phyloP scores from a whole-genome alignment of 306 rosid species.

The Prunus kanzakura region DNA sequence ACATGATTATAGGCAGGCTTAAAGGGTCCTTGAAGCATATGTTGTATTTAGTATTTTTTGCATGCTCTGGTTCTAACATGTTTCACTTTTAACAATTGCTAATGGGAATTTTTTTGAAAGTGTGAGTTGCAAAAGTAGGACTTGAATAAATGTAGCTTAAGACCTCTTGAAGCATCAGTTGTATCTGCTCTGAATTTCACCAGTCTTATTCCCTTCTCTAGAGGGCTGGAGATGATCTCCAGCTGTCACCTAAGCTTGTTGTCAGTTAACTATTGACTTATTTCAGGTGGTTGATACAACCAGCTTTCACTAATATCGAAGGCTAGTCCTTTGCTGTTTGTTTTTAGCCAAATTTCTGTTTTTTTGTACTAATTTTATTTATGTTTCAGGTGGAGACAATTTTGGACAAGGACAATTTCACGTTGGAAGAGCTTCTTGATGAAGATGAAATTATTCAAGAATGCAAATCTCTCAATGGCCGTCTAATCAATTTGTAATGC shows the following conservation, averaged over 20 bases:
- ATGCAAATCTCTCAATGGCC: conserved; percentile 94
- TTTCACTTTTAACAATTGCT: not conserved
- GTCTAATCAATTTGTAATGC: conserved; percentile 95
- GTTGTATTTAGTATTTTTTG: not conserved
- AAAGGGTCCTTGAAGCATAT: not conserved
- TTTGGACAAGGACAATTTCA: conserved; percentile 84
- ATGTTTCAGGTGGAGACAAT: conserved; percentile 89
- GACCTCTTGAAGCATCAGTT: not conserved
- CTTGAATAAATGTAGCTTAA: not conserved
- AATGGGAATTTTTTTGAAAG: not conserved
- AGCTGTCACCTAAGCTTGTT: not conserved
- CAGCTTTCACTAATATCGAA: not conserved
- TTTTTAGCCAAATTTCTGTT: not conserved
- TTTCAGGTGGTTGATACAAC: not conserved
- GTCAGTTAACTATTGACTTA: not conserved
- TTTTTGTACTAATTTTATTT: conserved; percentile 14
- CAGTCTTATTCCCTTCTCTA: not conserved
- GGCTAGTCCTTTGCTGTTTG: conserved; percentile 12
- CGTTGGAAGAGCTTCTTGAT: conserved; percentile 92
- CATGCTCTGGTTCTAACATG: not conserved
- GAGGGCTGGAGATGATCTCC: not conserved
- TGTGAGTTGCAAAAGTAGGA: not conserved
- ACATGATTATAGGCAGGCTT: not conserved
- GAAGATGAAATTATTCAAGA: conserved; percentile 99
- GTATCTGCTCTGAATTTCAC: not conserved